Evolutionary conservation across 2,329 filamentous ascomycete species (phyloP).

Genomic region (Karstenula rhodostoma): DNA sequence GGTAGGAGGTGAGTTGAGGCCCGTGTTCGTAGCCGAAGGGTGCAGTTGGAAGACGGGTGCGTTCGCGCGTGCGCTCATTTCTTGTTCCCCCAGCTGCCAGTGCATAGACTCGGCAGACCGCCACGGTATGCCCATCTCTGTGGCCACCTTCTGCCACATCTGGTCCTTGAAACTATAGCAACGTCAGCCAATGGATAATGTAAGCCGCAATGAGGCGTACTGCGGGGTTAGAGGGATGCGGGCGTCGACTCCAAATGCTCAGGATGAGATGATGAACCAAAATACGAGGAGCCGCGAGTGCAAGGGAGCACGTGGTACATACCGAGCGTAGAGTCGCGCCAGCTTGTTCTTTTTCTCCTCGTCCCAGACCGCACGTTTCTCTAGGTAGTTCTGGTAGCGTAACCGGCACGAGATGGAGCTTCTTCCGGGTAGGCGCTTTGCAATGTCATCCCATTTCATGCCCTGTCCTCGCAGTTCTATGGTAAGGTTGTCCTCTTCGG

Average conservation of each 20-base stretch:
- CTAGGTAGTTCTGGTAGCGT: constrained; percentile 97
- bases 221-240: constrained; percentile 3
- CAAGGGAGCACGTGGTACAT: constrained; percentile 33
- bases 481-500: constrained; percentile 91
- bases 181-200: constrained; percentile 30
- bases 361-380: constrained; percentile 92
- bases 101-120: constrained; percentile 97
- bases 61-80: constrained; percentile 92
- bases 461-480: constrained; percentile 88
- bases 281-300: constrained; percentile 14
- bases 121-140: constrained; percentile 96
- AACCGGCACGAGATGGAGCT: constrained; percentile 94
- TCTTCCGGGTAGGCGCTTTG: constrained; percentile 85
- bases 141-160: constrained; percentile 96
- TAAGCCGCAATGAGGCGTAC: constrained; percentile 17
- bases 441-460: constrained; percentile 99
- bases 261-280: constrained; percentile 20
- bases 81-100: constrained; percentile 91
- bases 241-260: constrained; percentile 1
- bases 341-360: constrained; percentile 98
- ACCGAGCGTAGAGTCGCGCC: constrained; percentile 94
- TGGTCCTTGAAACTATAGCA: constrained; percentile 85
- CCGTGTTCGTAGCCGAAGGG: constrained; percentile 48
- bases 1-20: constrained; percentile 42
- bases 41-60: constrained; percentile 79